Base-by-base conservation (phyloP, 768 basidiomycete genomes). In the Leccinum rimulosum region DNA sequence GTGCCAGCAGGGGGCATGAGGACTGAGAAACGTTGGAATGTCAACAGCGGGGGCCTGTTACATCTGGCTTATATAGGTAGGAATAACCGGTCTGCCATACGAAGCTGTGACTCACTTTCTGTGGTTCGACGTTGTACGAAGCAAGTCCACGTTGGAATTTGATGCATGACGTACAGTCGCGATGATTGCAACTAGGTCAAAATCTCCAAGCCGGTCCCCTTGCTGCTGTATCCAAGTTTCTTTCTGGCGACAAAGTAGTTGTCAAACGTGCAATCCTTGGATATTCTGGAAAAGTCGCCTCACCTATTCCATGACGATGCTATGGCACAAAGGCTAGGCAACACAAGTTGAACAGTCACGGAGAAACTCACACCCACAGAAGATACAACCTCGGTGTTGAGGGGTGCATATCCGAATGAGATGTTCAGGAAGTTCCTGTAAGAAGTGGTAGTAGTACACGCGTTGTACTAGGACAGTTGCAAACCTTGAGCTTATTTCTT, bases 51-150 rank as follows among this genome's bases (percentile, higher is more conserved):
- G 30, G n/a, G n/a, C n/a, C 28, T 3, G 3, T 17, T 17, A 15
- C 12, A 33, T 22, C 25, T 11, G 31, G 33, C n/a, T 68, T 66
- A 56, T 67, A 67, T 66, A n/a, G 43, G 49, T 35, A 4, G 12
- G 33, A 14, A 14, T 35, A 4, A 35, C 5, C 14, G 33, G 33
- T 35, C 5, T 35, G 6, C 3, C 10, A 19, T 22, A n/a, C 4
- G 59, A 62, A 52, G 61, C 54, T 52, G 54, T 25, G 47, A 40
- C 4, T 2, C n/a, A 19, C 19, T 48, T 50, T 19, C 61, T 63
- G 48, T 63, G 36, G 55, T 11, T 25, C 53, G 11, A 35, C 25
- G 12, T 6, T 30, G 19, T 15, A 25, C 17, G 47, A 61, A 31
- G 36, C 2, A 38, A 43, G 17, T 10, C 45, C 36, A 59, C 57